phyloP scores from a whole-genome alignment of 805 yeast genomes.

The Saccharomycopsis babjevae region DNA sequence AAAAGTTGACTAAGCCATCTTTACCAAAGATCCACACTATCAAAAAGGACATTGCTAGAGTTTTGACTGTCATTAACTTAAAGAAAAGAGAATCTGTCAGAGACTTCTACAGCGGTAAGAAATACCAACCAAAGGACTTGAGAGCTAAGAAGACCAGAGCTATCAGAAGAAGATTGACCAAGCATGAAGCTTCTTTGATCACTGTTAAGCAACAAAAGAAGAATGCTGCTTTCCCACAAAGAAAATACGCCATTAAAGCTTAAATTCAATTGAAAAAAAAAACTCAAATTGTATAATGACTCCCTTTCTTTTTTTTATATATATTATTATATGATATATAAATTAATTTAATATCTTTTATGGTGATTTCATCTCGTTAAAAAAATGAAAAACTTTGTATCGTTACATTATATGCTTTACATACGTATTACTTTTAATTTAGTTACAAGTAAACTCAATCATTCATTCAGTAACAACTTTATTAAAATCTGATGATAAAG shows the following conservation, averaged over 20 bases:
- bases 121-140: conserved; percentile 95
- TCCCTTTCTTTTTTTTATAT: conserved; percentile 1
- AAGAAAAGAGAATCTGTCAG: conserved; percentile 93
- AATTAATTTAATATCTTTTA: background rate
- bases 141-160: conserved; percentile 99
- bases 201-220: conserved; percentile 90
- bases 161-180: conserved; percentile 92
- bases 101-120: conserved; percentile 90
- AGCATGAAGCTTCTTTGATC: conserved; percentile 68
- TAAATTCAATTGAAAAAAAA: conserved; percentile 33
- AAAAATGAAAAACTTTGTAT: background rate
- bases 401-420: background rate
- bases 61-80: conserved; percentile 92
- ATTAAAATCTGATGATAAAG: background rate
- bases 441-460: background rate
- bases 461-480: background rate
- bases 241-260: conserved; percentile 98
- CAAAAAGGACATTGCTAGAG: conserved; percentile 98
- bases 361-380: conserved; percentile 1
- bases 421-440: background rate
- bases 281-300: background rate
- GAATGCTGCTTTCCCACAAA: conserved; percentile 94
- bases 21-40: conserved; percentile 94
- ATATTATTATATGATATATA: background rate
- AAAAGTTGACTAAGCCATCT: conserved; percentile 85